These are phyloP conservation scores for Tetraselmis striata DNA, from an alignment of 139 green algal genomes.

Conservation along the genomic window DNA sequence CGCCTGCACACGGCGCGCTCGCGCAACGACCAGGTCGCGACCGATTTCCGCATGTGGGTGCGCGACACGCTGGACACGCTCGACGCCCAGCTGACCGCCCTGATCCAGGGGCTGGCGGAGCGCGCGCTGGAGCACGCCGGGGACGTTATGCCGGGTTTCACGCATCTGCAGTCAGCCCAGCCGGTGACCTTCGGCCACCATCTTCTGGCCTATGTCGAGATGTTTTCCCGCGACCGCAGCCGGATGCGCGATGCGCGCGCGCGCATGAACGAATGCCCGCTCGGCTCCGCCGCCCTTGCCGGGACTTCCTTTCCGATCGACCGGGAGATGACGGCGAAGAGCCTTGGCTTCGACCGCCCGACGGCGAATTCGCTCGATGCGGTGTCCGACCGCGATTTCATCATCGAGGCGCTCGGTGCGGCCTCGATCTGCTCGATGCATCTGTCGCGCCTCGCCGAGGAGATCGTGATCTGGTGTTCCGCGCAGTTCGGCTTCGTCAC, in stretches of 20 bases:
- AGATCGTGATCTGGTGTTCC: slow-evolving; percentile 94
- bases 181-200: slow-evolving; percentile 91
- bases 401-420: slow-evolving; percentile 87
- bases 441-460: slow-evolving; percentile 85
- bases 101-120: slow-evolving; percentile 71
- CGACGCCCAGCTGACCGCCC: slow-evolving; percentile 53
- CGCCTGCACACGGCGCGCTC: slow-evolving; percentile 96
- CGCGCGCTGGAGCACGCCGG: slow-evolving; percentile 76
- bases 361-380: slow-evolving; percentile 95
- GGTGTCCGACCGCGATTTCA: slow-evolving; percentile 91
- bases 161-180: slow-evolving; percentile 92
- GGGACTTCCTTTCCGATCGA: slow-evolving; percentile 95
- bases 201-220: slow-evolving; percentile 82
- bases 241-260: slow-evolving; percentile 78
- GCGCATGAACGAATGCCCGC: slow-evolving; percentile 79
- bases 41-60: slow-evolving; percentile 94
- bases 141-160: slow-evolving; percentile 91
- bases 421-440: slow-evolving; percentile 73
- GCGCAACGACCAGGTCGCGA: slow-evolving; percentile 96
- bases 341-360: slow-evolving; percentile 69
- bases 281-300: slow-evolving; percentile 82
- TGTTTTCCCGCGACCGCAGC: slow-evolving; percentile 90
- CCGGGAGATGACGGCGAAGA: slow-evolving; percentile 49
- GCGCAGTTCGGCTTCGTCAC: slow-evolving; percentile 83
- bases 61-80: slow-evolving; percentile 59